Evolutionary conservation across 202 grass and related monocot species (phyloP).

Genomic region (Brachypodium distachyon): DNA sequence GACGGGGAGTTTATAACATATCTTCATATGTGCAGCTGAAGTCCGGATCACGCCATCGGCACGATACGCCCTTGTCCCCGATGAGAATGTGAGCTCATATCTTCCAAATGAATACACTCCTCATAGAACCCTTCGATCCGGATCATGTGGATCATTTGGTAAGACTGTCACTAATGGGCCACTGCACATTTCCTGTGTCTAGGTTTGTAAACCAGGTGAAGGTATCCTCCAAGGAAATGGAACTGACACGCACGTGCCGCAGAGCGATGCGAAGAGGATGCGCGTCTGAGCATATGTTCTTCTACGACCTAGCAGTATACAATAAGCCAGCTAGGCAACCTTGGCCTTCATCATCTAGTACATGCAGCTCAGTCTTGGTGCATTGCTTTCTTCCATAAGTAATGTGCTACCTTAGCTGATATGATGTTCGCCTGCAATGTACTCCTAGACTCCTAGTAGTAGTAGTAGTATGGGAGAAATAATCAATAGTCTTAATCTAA

Average conservation of each 20-base stretch:
- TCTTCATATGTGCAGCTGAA: slow-evolving; percentile 37
- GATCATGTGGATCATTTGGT: not conserved
- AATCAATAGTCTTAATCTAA: not conserved
- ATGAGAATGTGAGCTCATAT: slow-evolving; percentile 50
- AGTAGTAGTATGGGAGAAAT: not conserved
- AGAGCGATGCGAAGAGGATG: slow-evolving; percentile 38
- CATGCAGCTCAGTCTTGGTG: not conserved
- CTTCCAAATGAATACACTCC: not conserved
- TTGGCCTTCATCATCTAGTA: not conserved
- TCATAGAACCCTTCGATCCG: not conserved
- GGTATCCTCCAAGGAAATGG: slow-evolving; percentile 20
- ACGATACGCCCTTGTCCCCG: slow-evolving; percentile 70
- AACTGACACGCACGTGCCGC: slow-evolving; percentile 6
- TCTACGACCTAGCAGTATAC: not conserved
- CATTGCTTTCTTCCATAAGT: not conserved
- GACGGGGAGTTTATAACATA: not conserved
- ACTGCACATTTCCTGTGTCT: not conserved
- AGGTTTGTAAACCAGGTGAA: slow-evolving; percentile 19
- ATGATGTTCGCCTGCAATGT: not conserved
- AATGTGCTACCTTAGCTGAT: not conserved
- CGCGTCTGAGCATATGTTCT: slow-evolving; percentile 22
- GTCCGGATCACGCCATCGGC: slow-evolving; percentile 54
- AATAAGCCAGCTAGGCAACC: not conserved
- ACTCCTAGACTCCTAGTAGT: not conserved
- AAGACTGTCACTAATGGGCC: not conserved